phyloP scores from a whole-genome alignment of 2,329 filamentous ascomycete species.

The Purpureocillium takamizusanense region DNA sequence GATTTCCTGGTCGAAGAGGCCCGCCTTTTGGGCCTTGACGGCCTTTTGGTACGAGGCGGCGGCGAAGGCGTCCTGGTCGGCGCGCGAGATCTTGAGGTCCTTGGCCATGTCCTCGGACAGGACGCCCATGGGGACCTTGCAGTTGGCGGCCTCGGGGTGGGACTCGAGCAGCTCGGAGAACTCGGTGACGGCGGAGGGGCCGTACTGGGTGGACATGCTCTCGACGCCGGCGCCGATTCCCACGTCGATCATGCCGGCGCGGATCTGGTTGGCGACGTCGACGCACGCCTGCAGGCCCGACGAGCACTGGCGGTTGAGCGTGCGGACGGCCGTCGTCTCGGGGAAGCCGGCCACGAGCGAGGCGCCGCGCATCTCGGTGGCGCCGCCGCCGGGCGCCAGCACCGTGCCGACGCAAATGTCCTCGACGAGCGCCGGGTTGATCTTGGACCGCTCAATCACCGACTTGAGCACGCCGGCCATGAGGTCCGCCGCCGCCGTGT shows the following conservation, averaged over 20 bases:
- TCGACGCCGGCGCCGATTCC: slow-evolving; percentile 93
- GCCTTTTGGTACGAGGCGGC: slow-evolving; percentile 92
- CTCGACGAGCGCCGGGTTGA: slow-evolving; percentile 81
- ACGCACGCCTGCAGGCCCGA: slow-evolving; percentile 87
- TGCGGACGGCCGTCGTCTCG: slow-evolving; percentile 72
- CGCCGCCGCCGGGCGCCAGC: slow-evolving; percentile 84
- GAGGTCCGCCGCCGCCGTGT: slow-evolving; percentile 79
- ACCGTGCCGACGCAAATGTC: slow-evolving; percentile 90
- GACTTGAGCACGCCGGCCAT: slow-evolving; percentile 76
- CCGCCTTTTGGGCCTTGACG: slow-evolving; percentile 69
- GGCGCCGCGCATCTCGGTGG: slow-evolving; percentile 93
- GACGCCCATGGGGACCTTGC: slow-evolving; percentile 95
- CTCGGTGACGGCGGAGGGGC: slow-evolving; percentile 79
- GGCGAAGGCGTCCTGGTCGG: slow-evolving; percentile 83
- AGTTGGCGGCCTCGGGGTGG: slow-evolving; percentile 78
- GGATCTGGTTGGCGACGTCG: slow-evolving; percentile 90
- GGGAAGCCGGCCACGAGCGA: slow-evolving; percentile 87
- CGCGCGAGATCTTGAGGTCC: slow-evolving; percentile 63
- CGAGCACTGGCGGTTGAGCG: slow-evolving; percentile 89
- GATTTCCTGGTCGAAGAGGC: slow-evolving; percentile 92
- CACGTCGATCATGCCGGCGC: slow-evolving; percentile 85
- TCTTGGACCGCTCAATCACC: slow-evolving; percentile 74
- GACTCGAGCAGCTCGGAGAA: slow-evolving; percentile 84
- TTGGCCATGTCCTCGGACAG: slow-evolving; percentile 93
- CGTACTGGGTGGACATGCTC: slow-evolving; percentile 91